phyloP scores from a whole-genome alignment of 495 filamentous ascomycete species.

The Collariella sp. region DNA sequence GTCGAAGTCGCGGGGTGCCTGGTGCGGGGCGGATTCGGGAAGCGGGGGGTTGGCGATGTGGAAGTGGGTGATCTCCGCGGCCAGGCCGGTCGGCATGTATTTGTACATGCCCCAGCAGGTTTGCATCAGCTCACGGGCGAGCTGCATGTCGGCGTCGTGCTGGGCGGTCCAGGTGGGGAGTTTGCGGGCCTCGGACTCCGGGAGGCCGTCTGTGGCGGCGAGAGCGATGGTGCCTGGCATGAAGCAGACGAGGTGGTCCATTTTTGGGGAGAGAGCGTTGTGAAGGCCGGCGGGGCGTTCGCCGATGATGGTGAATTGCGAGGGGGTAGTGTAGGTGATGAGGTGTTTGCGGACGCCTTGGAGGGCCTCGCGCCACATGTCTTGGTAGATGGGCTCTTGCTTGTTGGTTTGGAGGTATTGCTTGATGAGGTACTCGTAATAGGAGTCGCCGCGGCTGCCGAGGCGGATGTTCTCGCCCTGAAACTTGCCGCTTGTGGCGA shows the following conservation, averaged over 20 bases:
- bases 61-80: slow-evolving; percentile 89
- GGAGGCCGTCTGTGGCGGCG: slow-evolving; percentile 69
- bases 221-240: slow-evolving; percentile 93
- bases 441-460: slow-evolving; percentile 89
- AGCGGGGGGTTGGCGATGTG: slow-evolving; percentile 56
- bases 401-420: slow-evolving; percentile 89
- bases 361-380: slow-evolving; percentile 87
- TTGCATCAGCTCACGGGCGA: slow-evolving; percentile 84
- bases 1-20: slow-evolving; percentile 40
- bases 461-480: slow-evolving; percentile 77
- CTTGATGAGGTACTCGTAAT: slow-evolving; percentile 97
- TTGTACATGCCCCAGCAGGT: slow-evolving; percentile 98
- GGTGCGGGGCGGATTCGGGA: slow-evolving; percentile 44
- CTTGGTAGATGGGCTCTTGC: slow-evolving; percentile 75
- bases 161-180: slow-evolving; percentile 61
- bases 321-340: slow-evolving; percentile 73
- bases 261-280: slow-evolving; percentile 64
- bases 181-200: slow-evolving; percentile 64
- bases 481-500: slow-evolving; percentile 70
- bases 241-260: slow-evolving; percentile 98
- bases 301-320: slow-evolving; percentile 73
- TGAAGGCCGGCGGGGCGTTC: slow-evolving; percentile 73
- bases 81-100: slow-evolving; percentile 76
- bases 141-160: slow-evolving; percentile 75
- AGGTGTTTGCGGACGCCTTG: slow-evolving; percentile 84